Percentiles rank a stretch among this genome's conserved stretches.
Conservation (phyloP, 2,329 filamentous ascomycete species). For the Penicillium sp. region DNA sequence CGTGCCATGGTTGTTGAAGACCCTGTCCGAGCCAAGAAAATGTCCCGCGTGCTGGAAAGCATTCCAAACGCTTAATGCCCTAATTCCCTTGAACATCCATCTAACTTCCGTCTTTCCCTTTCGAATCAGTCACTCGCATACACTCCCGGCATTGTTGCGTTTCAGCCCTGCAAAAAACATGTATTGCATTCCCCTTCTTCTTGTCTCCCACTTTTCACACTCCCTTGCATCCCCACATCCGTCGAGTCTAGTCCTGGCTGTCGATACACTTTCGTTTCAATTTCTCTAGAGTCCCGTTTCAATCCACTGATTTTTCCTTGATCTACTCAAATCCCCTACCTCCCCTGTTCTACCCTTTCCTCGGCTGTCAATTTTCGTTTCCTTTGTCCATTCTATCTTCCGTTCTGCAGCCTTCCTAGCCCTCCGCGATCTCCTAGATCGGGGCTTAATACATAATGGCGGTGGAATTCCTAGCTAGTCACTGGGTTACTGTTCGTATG, state of each 20-base stretch:
- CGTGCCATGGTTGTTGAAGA: constrained; percentile 66
- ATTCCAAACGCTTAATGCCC: constrained; percentile 14
- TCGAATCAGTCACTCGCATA: not conserved
- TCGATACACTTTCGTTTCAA: not conserved
- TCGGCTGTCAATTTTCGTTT: not conserved
- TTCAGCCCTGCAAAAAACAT: constrained; percentile 19
- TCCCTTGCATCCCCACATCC: constrained; percentile 7
- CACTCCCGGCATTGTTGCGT: constrained; percentile 12
- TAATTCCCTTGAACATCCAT: not conserved
- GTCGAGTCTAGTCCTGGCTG: not conserved
- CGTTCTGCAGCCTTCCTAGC: not conserved
- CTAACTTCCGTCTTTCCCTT: constrained; percentile 1
- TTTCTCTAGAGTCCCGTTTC: not conserved
- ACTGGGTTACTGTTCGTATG: not conserved
- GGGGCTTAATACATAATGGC: constrained; percentile 15
- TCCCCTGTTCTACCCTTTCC: not conserved
- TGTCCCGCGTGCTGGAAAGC: constrained; percentile 45
- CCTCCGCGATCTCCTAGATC: not conserved
- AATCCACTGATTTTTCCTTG: not conserved
- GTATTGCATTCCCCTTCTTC: constrained; percentile 5
- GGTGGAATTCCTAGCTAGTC: not conserved
- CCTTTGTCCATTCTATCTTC: not conserved
- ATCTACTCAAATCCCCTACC: not conserved
- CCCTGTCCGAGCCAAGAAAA: constrained; percentile 63
- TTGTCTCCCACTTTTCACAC: not conserved